These are phyloP conservation scores for Chaetoscypha palmicola DNA, from an alignment of 2,329 filamentous ascomycete genomes.

Conservation along the genomic window DNA sequence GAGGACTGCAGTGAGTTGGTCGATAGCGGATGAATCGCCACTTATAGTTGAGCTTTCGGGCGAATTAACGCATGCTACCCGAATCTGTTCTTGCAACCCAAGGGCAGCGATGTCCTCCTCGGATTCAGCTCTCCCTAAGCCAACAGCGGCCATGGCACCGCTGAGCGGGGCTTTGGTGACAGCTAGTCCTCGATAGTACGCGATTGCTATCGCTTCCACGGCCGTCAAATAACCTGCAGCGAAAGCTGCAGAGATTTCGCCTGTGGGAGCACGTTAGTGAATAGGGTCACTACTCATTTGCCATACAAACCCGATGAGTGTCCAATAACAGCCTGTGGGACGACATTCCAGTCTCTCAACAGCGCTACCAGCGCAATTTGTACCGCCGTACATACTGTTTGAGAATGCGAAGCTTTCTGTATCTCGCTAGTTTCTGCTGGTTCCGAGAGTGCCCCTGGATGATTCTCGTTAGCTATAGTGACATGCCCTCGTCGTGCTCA, in stretches of 20 bases:
- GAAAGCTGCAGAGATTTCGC: conserved; percentile 42
- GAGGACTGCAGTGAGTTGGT: conserved; percentile 1
- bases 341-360: conserved; percentile 36
- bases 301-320: conserved; percentile 36
- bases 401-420: conserved; percentile 28
- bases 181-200: conserved; percentile 34
- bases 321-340: conserved; percentile 34
- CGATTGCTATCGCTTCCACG: conserved; percentile 34
- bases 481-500: conserved; percentile 20
- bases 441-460: conserved; percentile 1
- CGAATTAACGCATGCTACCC: conserved; percentile 27
- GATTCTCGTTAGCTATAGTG: not conserved
- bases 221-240: conserved; percentile 31
- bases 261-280: conserved; percentile 8
- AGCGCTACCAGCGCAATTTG: conserved; percentile 40
- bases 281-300: not conserved
- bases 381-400: conserved; percentile 39
- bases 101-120: conserved; percentile 2
- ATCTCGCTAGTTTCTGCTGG: conserved; percentile 30
- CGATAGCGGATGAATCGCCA: conserved; percentile 14
- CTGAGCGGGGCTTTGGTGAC: conserved; percentile 6
- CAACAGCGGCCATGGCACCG: conserved; percentile 26
- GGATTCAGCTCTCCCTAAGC: conserved; percentile 7
- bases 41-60: conserved; percentile 22
- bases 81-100: not conserved